Evolutionary conservation across 441 rosid species (phyloP), one percentile per base, ranked within the genome.

Genomic region (Jatropha multifida): DNA sequence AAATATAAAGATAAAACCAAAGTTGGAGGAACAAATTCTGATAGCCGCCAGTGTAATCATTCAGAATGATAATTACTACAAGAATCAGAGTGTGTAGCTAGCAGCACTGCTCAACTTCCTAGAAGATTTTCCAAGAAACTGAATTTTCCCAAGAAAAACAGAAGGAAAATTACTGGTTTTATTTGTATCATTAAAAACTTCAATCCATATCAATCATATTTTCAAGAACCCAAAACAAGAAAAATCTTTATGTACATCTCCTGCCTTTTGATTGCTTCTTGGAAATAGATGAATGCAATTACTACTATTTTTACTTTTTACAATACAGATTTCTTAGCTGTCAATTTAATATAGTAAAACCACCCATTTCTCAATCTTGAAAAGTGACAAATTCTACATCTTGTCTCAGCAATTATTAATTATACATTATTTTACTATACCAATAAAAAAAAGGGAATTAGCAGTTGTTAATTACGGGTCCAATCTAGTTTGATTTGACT

Each of bases 1-100:
- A 10, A 59, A 11, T 27, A 17, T 52, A 70, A 76, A 42, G 55
- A 27, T 60, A 17, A 64, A 74, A 27, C 80, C 84, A 81, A 82
- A 84, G 81, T 63, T 15, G 88, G 85, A 85, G 89, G 83, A 86
- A 87, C 88, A 86, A 74, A 3, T 83, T 88, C 88, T 89, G 91
- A 76, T 82, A 82, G 84, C 86, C 91, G 83, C 84, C 88, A 79
- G 91, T 78, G 85, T 86, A 82, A 88, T 89, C 90, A 84, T 88
- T 85, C 90, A 74, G 72, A 82, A 64, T 79, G 76, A 79, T 80
- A 77, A 84, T 79, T 75, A 63, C 85, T 75, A 67, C 85, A 76
- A 61, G 68, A 52, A 56, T n/a, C 71, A 65, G 67, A 70, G 58
- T 14, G 44, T 76, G 77, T 70, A 42, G 46, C 32, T 42, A 42